Evolutionary conservation across 2,329 filamentous ascomycete genomes (phyloP).

Genomic region (Hypomyces perniciosus): DNA sequence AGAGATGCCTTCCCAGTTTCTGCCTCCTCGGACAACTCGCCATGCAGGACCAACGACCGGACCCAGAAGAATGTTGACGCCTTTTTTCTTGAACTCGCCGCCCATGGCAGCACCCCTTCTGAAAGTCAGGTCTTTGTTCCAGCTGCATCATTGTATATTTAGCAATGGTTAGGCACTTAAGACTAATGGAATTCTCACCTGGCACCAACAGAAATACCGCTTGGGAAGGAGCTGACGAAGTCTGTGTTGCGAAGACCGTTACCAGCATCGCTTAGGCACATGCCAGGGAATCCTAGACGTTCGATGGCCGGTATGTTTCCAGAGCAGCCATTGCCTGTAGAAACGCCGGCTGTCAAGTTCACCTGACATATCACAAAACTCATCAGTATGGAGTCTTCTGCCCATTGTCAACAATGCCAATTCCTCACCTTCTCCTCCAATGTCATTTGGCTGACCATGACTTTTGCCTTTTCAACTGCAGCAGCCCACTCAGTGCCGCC

Average conservation of each 20-base stretch:
- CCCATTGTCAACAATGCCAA: background rate
- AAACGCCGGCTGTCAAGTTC: conserved; percentile 65
- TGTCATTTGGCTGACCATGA: conserved; percentile 66
- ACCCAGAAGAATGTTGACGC: conserved; percentile 71
- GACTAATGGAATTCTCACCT: conserved; percentile 20
- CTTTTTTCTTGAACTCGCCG: conserved; percentile 67
- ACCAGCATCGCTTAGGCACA: conserved; percentile 40
- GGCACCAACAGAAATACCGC: conserved; percentile 35
- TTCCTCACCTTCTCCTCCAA: conserved; percentile 61
- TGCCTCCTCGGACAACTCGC: conserved; percentile 52
- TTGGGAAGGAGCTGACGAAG: conserved; percentile 37
- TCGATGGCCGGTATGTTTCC: conserved; percentile 37
- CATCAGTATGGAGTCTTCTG: background rate
- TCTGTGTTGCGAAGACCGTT: conserved; percentile 38
- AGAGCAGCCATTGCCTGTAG: conserved; percentile 43
- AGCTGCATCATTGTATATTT: conserved; percentile 31
- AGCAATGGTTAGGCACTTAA: background rate
- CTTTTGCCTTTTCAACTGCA: conserved; percentile 60
- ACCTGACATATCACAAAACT: conserved; percentile 35
- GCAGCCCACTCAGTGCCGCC: conserved; percentile 62
- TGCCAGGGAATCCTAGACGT: conserved; percentile 36
- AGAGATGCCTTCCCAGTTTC: conserved; percentile 56
- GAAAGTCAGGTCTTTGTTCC: conserved; percentile 67
- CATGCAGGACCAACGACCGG: conserved; percentile 67
- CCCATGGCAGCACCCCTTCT: conserved; percentile 68